Base-by-base conservation (phyloP, 208 protist species). In the Novymonas esmeraldas region DNA sequence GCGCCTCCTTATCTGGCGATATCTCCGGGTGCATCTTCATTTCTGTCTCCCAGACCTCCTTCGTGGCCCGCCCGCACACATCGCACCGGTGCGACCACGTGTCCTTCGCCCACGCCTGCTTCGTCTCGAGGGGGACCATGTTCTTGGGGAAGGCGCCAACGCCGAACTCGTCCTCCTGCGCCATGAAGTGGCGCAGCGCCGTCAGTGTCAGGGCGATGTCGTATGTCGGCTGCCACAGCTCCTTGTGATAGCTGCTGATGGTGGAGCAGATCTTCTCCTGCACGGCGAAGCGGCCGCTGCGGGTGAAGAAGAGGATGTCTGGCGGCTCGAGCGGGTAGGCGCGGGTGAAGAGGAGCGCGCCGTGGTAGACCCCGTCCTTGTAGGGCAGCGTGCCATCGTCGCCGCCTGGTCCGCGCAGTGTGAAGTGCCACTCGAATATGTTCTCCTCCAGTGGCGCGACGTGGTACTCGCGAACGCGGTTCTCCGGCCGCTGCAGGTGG, bases 381-480 rank as follows among this genome's bases (percentile, higher is more conserved):
- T 90, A 98, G 2, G 70, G 76, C 0, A 73, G 75, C 14, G 72
- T 67, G 3, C 33, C 54, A 24, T 65, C 58, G 1, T 72, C 63
- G 20, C 65, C 59, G 20, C 33, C 46, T 0, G 98, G 95, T 1
- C 98, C 98, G 13, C 84, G 85, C 0, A 99, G 76, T 16, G 97
- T 98, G 76, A 99, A 99, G 81, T 99, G 98, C 98, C 98, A 99
- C 48, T 98, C 97, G 62, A 99, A 99, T 22, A 99, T 88, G 79
- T 99, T 98, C 14, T 98, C 94, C 36, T 97, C 67, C 45, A 92
- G 75, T 6, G 89, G 87, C 1, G 46, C 58, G 6, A 76, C 82
- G 49, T 70, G 90, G 59, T 89, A 79, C 16, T 96, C 90, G 36
- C 84, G 52, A 10, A 86, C 79, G 20, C 84, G 87, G 28, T 85